Base-by-base conservation (phyloP, 148 eudicot genomes). In the Spergularia marina region DNA sequence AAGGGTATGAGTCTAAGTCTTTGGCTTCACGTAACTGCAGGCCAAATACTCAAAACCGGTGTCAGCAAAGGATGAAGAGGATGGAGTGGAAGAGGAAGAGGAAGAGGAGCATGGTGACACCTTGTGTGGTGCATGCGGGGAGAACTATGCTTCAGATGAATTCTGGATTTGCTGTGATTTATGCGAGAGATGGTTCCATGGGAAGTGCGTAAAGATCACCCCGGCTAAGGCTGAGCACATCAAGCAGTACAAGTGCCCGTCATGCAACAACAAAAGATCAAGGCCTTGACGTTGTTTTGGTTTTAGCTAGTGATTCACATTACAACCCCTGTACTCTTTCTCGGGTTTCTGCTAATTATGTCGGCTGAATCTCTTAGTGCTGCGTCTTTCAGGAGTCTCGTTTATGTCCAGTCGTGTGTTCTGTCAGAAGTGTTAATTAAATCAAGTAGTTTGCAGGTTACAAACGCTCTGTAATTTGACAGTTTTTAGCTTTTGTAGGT, bases 111-210 rank as follows among this genome's bases (percentile, higher is more conserved):
- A 85, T 11, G 91, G 91, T 4, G 88, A 85, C 65, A 82, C 91
- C 10, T 77, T 87, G 60, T 87, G 91, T 40, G 91, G 88, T 52
- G 87, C 88, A 3, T 87, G 91, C 67, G 88, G 88, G 44, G 88
- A 85, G 65, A 82, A 84, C 76, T 85, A 82, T 74, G 85, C 87
- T 59, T 80, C 86, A 23, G 88, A 87, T 73, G 88, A 88, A 75
- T 88, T 88, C 71, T 88, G 91, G 91, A 88, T 88, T 53, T 85
- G 88, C 78, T 88, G 91, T 36, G 91, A 88, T 66, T 36, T 82
- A 53, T 88, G 91, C 64, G 88, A 85, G 88, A 88, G 77, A 84
- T 88, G 91, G 91, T 88, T 88, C 71, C 91, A 88, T 72, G 91
- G 88, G 18, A 88, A 87, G 83, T 88, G 91, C 57, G 91, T 88